Base-by-base conservation (phyloP, 768 basidiomycete species). In the Krasilnikovozyma curviuscula region DNA sequence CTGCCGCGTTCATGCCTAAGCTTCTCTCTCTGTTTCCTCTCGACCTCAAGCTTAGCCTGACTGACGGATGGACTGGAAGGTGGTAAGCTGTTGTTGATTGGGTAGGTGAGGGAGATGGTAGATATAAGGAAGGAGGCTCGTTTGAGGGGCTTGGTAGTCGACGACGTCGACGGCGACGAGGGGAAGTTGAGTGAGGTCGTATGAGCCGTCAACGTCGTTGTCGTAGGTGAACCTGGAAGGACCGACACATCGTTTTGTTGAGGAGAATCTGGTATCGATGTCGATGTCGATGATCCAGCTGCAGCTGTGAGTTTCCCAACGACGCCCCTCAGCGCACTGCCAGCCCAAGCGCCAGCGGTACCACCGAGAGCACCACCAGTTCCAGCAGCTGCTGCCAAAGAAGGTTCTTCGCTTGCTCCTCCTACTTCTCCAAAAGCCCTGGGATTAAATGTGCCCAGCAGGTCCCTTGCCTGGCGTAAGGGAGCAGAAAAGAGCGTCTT, bases 51-150 rank as follows among this genome's bases (percentile, higher is more conserved):
- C n/a, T 35, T 46, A 16, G 40, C 35, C 9, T 24, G 10, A 10
- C 40, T 27, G 0, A 46, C 44, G 27, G 21, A 16, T 3, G 79
- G 77, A 3, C 77, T 82, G 40, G 76, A 81, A 1, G 89, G 89
- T 7, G 91, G 83, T 44, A 81, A 81, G 14, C 77, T 57, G 1
- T 79, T 76, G 24, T 80, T 81, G 61, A 95, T 89, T 0, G 88
- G 86, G 63, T 97, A 95, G 28, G 88, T 76, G 21, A 81, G 82
- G 28, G 76, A 77, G 56, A 93, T 73, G 56, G 81, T 73, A 0
- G 83, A 83, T 12, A 93, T 68, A 55, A 91, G 82, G 61, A 95
- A 95, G 57, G 91, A 83, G 0, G 89, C 93, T 42, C 83, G 68
- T 59, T 83, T 85, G 54, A 91, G 70, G 10, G 82, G 75, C 57